These are phyloP conservation scores for Tylopilus rubrobrunneus DNA, from an alignment of 768 basidiomycete species.

Conservation along the genomic window DNA sequence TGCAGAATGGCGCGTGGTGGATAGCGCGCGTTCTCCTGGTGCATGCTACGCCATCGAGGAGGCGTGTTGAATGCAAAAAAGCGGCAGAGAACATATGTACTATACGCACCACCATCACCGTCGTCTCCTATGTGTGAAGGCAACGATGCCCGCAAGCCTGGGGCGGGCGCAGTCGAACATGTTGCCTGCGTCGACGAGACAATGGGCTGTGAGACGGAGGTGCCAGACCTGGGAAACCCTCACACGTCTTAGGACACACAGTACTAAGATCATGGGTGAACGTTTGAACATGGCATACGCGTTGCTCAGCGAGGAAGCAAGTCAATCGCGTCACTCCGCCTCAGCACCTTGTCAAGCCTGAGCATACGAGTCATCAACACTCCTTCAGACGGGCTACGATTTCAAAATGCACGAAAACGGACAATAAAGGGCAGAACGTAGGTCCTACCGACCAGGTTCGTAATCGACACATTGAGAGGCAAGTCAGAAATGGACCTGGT, in stretches of 20 bases:
- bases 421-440: conserved; percentile 10
- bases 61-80: neutral
- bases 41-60: conserved; percentile 72
- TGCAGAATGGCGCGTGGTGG: conserved; percentile 89
- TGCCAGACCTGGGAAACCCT: conserved; percentile 77
- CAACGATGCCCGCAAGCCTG: conserved; percentile 77
- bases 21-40: conserved; percentile 83
- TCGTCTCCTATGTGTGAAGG: conserved; percentile 92
- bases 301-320: conserved; percentile 91
- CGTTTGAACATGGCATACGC: conserved; percentile 50
- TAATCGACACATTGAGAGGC: conserved; percentile 50
- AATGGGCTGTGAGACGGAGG: conserved; percentile 83
- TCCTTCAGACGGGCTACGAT: conserved; percentile 57
- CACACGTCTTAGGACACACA: neutral
- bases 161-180: conserved; percentile 91
- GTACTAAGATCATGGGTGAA: neutral
- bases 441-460: conserved; percentile 84
- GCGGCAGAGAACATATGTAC: neutral
- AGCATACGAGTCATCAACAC: conserved; percentile 69
- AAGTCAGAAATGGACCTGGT: too few relatives aligned
- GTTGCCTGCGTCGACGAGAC: conserved; percentile 87
- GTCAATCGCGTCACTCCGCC: conserved; percentile 89
- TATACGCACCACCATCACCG: conserved; percentile 70
- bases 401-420: neutral
- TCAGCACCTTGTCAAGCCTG: conserved; percentile 92